A percentile compares a stretch with the other conserved stretches of the same genome.
Conservation (phyloP, 2,329 filamentous ascomycete species). For the Passalora sequoiae region DNA sequence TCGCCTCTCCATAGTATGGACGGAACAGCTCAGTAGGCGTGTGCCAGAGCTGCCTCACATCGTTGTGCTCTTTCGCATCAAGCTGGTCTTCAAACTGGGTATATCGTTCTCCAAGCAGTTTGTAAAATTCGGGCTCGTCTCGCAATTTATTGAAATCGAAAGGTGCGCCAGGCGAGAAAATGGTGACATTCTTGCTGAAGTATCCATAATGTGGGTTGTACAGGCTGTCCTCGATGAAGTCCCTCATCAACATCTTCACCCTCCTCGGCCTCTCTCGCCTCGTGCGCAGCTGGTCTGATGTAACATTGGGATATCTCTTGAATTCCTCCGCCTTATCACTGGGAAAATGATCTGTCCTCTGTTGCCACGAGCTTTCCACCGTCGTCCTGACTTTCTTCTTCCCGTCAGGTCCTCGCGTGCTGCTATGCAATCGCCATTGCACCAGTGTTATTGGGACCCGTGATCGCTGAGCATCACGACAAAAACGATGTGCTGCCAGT, state of each 20-base stretch:
- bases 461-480: constrained; percentile 46
- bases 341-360: constrained; percentile 69
- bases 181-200: constrained; percentile 34
- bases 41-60: constrained; percentile 91
- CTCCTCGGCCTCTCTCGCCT: constrained; percentile 71
- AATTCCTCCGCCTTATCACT: constrained; percentile 76
- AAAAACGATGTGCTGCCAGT: constrained; percentile 67
- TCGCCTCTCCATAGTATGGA: constrained; percentile 93
- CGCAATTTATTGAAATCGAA: constrained; percentile 79
- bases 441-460: constrained; percentile 42
- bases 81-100: constrained; percentile 84
- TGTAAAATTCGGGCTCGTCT: constrained; percentile 82
- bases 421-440: constrained; percentile 17
- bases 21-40: constrained; percentile 96
- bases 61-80: constrained; percentile 65
- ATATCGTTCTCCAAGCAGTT: constrained; percentile 71
- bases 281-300: constrained; percentile 68
- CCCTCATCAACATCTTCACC: constrained; percentile 94
- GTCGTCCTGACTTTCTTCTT: constrained; percentile 33
- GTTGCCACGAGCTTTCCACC: constrained; percentile 76
- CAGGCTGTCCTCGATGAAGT: constrained; percentile 84
- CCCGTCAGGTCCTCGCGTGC: background rate
- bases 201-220: constrained; percentile 32
- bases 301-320: constrained; percentile 75
- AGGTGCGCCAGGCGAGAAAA: constrained; percentile 86